A percentile compares a stretch with the other conserved stretches of the same genome.
Evolutionary conservation across 768 basidiomycete species (phyloP).

Genomic region (Agrocybe pediades): DNA sequence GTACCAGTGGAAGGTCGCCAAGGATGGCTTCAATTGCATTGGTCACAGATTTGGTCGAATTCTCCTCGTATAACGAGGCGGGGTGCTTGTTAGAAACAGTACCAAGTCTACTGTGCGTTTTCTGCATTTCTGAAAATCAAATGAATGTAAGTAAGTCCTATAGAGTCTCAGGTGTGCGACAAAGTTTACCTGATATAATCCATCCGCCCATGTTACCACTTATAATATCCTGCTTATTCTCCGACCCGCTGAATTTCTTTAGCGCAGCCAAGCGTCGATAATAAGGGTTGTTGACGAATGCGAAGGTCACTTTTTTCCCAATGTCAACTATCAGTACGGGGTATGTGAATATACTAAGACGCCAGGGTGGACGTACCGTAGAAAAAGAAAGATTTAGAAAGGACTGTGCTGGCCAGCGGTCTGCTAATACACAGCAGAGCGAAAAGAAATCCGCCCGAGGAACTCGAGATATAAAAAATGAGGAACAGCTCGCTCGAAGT

Average conservation of each 20-base stretch:
- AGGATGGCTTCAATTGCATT: conserved; percentile 19
- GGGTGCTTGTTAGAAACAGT: conserved; percentile 23
- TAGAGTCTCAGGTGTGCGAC: background rate
- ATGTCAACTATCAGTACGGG: background rate
- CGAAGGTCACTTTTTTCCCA: conserved; percentile 24
- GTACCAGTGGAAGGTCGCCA: conserved; percentile 34
- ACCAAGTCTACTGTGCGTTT: conserved; percentile 22
- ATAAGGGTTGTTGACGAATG: conserved; percentile 28
- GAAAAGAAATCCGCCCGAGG: conserved; percentile 34
- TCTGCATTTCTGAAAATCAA: conserved; percentile 29
- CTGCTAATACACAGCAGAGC: conserved; percentile 33
- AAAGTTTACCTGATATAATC: conserved; percentile 28
- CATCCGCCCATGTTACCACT: conserved; percentile 33
- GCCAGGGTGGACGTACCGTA: conserved; percentile 21
- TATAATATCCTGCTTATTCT: conserved; percentile 39
- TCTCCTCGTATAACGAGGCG: conserved; percentile 14
- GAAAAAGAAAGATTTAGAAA: conserved; percentile 26
- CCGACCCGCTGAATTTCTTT: conserved; percentile 22
- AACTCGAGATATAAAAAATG: conserved; percentile 29
- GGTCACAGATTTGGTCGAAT: conserved; percentile 9
- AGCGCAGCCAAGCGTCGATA: conserved; percentile 34
- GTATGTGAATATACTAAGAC: background rate
- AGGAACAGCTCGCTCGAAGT: conserved; percentile 31
- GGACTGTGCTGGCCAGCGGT: conserved; percentile 26
- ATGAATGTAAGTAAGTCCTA: too few species aligned